Base-by-base conservation (phyloP, 371 early-diverging fungal species). In the Actinomortierella ambigua region DNA sequence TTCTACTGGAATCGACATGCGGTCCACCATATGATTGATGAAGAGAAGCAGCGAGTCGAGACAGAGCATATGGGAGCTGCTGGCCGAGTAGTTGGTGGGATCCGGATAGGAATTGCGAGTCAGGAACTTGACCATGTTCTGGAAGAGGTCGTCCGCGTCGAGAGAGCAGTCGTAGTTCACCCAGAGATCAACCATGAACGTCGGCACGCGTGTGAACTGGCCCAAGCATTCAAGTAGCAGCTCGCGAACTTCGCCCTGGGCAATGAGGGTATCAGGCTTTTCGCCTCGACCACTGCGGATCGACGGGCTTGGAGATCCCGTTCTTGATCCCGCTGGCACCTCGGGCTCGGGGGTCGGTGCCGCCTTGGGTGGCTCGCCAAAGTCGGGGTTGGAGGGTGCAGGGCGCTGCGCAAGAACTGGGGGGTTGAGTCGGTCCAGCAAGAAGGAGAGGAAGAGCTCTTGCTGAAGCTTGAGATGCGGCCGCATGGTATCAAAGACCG, bases 121-220 rank as follows among this genome's bases (percentile, higher is more conserved):
- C 59, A 84, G 78, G 49, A 94, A 93, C 54, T 88, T 85, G 26
- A 96, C 81, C 41, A 93, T 69, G 40, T 95, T 94, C 63, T 96
- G 95, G 79, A 90, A 95, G 39, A 97, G 75, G 73, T 95, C 90
- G 29, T 89, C 88, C 44, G 89, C 86, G 42, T 88, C 82, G 60
- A 90, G 56, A 61, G 94, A 90, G 53, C 95, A 93, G 77, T 98
- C 98, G 68, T 92, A 97, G 75, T 95, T 93, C 55, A 94, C 89
- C 91, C 95, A 98, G 27, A 98, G 81, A 57, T 95, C 95, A 0
- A 87, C 81, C 78, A 93, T 82, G 63, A 97, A 90, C 1, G 89
- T 84, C 11, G 93, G 90, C 43, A 81, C 81, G 50, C 90, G 81
- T 22, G 84, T 82, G 57, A 88, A 79, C 55, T 91, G 84, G n/a